Base-by-base conservation (phyloP, 371 early-diverging fungal species). In the Haplosporangium sp. region DNA sequence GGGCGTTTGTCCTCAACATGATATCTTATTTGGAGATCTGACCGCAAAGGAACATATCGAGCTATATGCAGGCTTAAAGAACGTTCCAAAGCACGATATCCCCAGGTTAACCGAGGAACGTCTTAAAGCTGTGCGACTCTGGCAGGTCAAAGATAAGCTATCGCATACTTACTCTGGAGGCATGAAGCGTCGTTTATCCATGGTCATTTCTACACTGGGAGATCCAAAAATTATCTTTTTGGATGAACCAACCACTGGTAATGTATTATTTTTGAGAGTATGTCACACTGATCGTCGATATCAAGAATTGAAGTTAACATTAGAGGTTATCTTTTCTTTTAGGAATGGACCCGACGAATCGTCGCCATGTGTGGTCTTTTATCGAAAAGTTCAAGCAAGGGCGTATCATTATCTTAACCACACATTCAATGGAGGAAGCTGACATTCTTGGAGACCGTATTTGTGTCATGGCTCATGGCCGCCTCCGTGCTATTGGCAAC, bases 361-460 rank as follows among this genome's bases (percentile, higher is more conserved):
- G 93, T 48, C 85, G 94, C 35, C 88, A 90, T 72, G 91, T 93
- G 3, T 93, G 94, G 94, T 75, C 83, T 34, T 92, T 93, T 75
- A 77, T 93, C 63, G 92, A 91, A 72, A 86, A 90, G 61, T 92
- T 92, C 78, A 92, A 93, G 71, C 75, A 85, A 55, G 88, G 85
- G 42, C 86, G 93, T 39, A 88, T 90, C 50, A 91, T 92, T 56
- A 84, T 93, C 38, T 63, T 83, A 72, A 93, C 93, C 0, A 93
- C 93, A 6, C 94, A 93, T 74, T 86, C 88, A 6, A 92, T 93
- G 92, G 94, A 93, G 71, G 93, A 93, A 68, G 92, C 93, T 7
- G 93, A 92, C 63, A 90, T 85, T 55, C 67, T 85, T 5, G 84
- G 92, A 37, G 93, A 92, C 74, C 83, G 87, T 2, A 91, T 93